These are phyloP conservation scores for Pseudoturritis turrita DNA, from an alignment of 345 rosid genomes.

Conservation along the genomic window DNA sequence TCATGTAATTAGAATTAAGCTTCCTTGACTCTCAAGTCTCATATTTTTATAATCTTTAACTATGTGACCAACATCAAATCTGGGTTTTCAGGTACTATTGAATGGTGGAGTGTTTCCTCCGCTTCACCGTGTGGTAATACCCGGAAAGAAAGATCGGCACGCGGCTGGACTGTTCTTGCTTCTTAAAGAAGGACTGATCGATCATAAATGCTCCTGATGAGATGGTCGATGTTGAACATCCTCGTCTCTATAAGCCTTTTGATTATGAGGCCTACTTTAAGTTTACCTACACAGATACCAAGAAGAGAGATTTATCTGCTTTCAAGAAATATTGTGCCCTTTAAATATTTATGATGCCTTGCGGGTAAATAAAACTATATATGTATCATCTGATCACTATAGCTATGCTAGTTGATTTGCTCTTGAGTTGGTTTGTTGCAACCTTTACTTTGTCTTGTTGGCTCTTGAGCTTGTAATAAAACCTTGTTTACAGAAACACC, in stretches of 20 bases:
- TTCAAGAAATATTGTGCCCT: conserved; percentile 33
- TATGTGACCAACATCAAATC: neutral
- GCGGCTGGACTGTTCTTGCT: conserved; percentile 20
- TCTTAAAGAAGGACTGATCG: conserved; percentile 7
- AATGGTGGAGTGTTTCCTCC: conserved; percentile 30
- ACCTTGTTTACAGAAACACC: neutral
- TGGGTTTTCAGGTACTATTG: conserved; percentile 18
- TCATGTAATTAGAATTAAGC: conserved; percentile 31
- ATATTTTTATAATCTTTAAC: neutral
- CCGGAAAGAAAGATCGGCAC: conserved; percentile 20
- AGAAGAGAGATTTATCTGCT: neutral
- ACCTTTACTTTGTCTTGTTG: neutral
- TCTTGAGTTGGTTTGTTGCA: neutral
- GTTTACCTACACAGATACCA: neutral
- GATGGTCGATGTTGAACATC: conserved; percentile 24
- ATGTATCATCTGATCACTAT: conserved; percentile 5
- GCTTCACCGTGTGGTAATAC: conserved; percentile 24
- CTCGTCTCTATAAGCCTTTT: conserved; percentile 26
- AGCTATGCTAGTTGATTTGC: neutral
- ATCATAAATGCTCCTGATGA: conserved; percentile 16
- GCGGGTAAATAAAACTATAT: neutral
- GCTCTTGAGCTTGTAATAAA: conserved; percentile 4
- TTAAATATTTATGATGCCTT: neutral
- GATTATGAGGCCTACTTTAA: conserved; percentile 17
- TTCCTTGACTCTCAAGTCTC: conserved; percentile 1